A percentile compares a stretch with the other conserved stretches of the same genome.
These are phyloP conservation scores for Sphagnurus paluster DNA, from an alignment of 1,284 basidiomycete species.

Conservation along the genomic window DNA sequence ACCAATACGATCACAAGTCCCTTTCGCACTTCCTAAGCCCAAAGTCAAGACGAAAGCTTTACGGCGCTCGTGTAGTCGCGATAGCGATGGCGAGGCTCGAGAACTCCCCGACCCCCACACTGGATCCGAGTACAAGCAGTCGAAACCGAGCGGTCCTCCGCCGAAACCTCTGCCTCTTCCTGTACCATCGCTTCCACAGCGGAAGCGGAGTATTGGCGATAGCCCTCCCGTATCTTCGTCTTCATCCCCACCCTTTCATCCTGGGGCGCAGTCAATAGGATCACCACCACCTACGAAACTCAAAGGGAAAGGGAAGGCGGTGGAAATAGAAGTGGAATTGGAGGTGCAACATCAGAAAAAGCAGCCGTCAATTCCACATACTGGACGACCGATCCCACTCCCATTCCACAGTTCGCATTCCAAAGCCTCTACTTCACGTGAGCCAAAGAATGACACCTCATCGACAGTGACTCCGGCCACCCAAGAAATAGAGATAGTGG, in stretches of 20 bases:
- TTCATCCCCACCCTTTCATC: not conserved
- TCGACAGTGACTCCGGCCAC: no score
- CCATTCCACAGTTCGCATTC: not conserved
- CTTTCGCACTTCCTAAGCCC: not conserved
- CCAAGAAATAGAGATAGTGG: not conserved
- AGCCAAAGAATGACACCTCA: no score
- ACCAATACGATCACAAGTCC: not conserved
- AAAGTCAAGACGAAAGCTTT: not conserved
- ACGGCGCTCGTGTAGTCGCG: conserved; percentile 2
- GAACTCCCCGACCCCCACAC: not conserved
- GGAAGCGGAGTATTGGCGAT: not conserved
- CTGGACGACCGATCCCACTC: conserved; percentile 4
- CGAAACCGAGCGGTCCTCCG: not conserved
- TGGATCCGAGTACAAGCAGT: not conserved
- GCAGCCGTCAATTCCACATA: not conserved
- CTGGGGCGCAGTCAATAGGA: not conserved
- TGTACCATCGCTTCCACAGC: no score
- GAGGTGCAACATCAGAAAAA: no score
- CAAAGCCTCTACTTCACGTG: not conserved
- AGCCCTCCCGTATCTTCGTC: not conserved
- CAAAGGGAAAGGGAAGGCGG: conserved; percentile 3
- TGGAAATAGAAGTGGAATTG: no score
- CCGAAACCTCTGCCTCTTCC: not conserved
- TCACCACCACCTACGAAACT: not conserved
- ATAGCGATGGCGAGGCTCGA: no score